Evolutionary conservation across 2,329 filamentous ascomycete species (phyloP), one percentile per base, ranked within the genome.

Genomic region (Talaromyces piceae): DNA sequence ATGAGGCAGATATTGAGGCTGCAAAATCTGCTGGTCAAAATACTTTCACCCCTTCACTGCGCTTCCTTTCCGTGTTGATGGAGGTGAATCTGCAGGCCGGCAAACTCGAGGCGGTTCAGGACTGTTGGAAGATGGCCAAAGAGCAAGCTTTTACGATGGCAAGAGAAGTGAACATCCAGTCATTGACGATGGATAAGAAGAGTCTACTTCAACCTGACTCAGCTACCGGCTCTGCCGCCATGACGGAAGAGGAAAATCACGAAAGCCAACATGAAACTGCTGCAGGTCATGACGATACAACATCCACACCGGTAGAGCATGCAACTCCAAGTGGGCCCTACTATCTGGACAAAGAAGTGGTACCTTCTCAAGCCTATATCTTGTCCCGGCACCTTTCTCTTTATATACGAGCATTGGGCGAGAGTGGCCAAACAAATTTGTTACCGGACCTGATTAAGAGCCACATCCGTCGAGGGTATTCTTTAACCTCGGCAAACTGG

Each of bases 401-500:
- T 43, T 81, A 78, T 61, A 73, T 85, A 51, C 67, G 69, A 47
- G 74, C 76, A 47, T 66, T 85, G 8, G 66, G 71, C 27, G 61
- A 60, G 22, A 79, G 81, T 50, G 78, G 80, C 53, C 74, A 80
- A 45, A 68, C 81, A 5, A 63, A 68, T 9, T 76, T 73, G 18
- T 70, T 88, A 11, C 63, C 74, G 4, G 53, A 70, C 6, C 68
- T 79, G 13, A 66, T 90, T 25, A 66, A 74, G 20, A 67, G 77
- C n/a, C 72, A 91, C 9, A 72, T 80, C 7, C 63, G 66, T 1
- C 75, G 78, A 37, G 91, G 91, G 9, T 96, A 91, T 71, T 72
- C 74, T 25, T 69, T 96, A 52, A 84, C 88, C 61, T 84, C 80
- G 63, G 78, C 78, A 59, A 90, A 88, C 58, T 95, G 89, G 89